A percentile compares a stretch with the other conserved stretches of the same genome.
These are phyloP conservation scores for Pelomyxa schiedti DNA, from an alignment of 78 protist species.

Conservation along the genomic window DNA sequence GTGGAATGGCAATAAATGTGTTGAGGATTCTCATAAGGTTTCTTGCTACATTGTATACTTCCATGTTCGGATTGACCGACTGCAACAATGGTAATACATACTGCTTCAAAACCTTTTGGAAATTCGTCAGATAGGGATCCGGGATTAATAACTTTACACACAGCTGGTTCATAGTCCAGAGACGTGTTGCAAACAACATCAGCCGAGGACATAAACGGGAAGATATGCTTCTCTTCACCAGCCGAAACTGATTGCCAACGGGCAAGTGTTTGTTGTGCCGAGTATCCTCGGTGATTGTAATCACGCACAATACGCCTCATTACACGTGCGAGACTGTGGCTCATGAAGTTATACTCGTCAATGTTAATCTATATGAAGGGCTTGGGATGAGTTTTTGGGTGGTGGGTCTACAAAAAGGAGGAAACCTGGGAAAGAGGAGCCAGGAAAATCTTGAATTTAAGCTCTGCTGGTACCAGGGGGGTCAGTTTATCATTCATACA, in stretches of 20 bases:
- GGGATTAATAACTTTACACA: too few relatives aligned
- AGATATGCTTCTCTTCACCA: neutral
- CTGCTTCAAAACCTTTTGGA: neutral
- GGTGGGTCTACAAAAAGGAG: too few relatives aligned
- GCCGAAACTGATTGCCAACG: neutral
- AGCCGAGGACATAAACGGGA: neutral
- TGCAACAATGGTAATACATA: neutral
- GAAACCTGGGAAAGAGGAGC: constrained; percentile 34
- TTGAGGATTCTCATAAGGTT: neutral
- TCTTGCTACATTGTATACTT: neutral
- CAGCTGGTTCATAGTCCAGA: neutral
- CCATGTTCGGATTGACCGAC: neutral
- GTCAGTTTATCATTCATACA: constrained; percentile 22
- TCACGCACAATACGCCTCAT: neutral
- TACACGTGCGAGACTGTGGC: neutral
- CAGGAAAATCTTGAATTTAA: constrained; percentile 28
- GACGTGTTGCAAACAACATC: neutral
- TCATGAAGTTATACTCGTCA: constrained; percentile 23
- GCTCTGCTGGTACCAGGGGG: constrained; percentile 2
- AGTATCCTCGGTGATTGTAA: neutral
- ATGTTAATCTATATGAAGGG: constrained; percentile 37
- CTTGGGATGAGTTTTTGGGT: too few relatives aligned
- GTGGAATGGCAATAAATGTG: neutral
- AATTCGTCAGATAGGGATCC: too few relatives aligned
- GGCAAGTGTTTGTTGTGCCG: neutral